Percentiles rank a stretch among this genome's conserved stretches.
Conservation (phyloP, 148 eudicot species). For the Linanthus parryae region DNA sequence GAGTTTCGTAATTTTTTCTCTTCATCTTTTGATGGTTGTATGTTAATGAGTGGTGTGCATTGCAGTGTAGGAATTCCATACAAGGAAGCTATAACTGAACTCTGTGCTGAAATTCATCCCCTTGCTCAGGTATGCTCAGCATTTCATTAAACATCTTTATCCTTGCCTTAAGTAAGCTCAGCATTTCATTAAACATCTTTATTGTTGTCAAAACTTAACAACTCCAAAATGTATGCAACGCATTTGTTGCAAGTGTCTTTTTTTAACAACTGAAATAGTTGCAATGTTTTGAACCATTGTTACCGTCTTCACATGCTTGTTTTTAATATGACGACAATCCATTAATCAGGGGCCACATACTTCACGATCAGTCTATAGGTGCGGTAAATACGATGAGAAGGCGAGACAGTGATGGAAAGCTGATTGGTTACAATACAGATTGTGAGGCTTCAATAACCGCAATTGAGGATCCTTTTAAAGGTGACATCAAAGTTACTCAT, state of each 20-base stretch:
- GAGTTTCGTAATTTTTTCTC: no score
- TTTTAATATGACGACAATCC: conserved; percentile 4
- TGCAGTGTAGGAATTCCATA: conserved; percentile 47
- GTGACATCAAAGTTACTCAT: conserved; percentile 9
- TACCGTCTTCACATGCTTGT: not conserved
- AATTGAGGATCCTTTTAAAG: conserved; percentile 47
- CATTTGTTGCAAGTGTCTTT: no score
- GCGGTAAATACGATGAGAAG: conserved; percentile 47
- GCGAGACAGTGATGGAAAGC: conserved; percentile 35
- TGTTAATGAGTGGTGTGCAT: not conserved
- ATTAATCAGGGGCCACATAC: conserved; percentile 10
- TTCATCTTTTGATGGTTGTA: no score
- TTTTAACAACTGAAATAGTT: not conserved
- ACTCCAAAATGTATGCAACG: no score
- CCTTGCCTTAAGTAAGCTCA: no score
- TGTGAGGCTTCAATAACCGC: conserved; percentile 50
- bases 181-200: not conserved
- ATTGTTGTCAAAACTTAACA: no score
- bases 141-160: no score
- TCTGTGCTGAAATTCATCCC: conserved; percentile 48
- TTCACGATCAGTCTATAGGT: conserved; percentile 41
- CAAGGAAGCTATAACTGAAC: conserved; percentile 43
- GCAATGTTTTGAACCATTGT: not conserved
- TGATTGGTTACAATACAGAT: conserved; percentile 47
- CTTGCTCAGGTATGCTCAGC: conserved; percentile 39